Conservation (phyloP, 2,329 filamentous ascomycete species). For the Colletotrichum sp. region DNA sequence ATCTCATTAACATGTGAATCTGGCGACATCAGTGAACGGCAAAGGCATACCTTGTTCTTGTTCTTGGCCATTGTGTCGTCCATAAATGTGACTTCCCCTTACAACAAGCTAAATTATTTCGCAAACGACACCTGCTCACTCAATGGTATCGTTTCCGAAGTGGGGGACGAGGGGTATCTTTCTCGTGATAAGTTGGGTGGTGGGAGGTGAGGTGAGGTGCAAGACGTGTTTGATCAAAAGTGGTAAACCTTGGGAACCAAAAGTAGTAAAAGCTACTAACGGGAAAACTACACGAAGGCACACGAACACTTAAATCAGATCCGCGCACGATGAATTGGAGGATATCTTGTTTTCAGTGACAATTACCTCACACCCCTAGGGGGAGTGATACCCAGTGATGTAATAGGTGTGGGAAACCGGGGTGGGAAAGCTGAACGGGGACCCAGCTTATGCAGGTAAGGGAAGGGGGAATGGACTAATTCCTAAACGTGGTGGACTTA, state of each 20-base stretch:
- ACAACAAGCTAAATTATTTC: neutral
- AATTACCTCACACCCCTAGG: conserved; percentile 15
- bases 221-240: neutral
- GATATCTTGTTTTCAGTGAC: neutral
- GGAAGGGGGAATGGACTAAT: neutral
- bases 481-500: neutral
- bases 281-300: neutral
- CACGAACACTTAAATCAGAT: conserved; percentile 8
- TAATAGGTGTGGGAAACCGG: conserved; percentile 5
- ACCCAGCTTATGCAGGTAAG: neutral
- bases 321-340: neutral
- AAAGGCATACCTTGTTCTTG: conserved; percentile 18
- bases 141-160: neutral
- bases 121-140: neutral
- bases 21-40: too few species aligned
- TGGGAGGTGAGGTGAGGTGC: neutral
- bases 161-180: neutral
- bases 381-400: conserved; percentile 16
- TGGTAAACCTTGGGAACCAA: neutral
- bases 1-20: neutral
- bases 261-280: neutral
- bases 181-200: neutral
- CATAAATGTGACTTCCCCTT: neutral
- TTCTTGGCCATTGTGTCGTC: conserved; percentile 21
- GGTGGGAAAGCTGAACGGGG: neutral